Conservation (phyloP, 768 basidiomycete species). For the Pseudohyphozyma bogoriensis region DNA sequence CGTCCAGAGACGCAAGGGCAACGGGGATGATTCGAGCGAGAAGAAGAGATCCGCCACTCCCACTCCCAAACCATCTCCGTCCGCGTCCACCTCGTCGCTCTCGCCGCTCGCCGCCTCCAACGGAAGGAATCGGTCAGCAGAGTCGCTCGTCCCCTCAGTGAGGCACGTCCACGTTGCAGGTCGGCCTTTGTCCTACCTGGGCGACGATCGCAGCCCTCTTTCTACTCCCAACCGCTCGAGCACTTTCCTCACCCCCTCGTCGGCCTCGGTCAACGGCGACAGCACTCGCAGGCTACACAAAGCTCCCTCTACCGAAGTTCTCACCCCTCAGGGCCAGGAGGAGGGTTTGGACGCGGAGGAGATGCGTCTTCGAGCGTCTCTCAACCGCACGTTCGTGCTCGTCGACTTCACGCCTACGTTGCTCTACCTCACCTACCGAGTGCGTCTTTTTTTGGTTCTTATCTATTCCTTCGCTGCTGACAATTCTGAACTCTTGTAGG, state of each 20-base stretch:
- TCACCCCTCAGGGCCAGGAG: conserved; percentile 7
- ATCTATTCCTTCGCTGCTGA: neutral
- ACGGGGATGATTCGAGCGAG: neutral
- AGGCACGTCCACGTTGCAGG: neutral
- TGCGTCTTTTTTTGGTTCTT: conserved; percentile 22
- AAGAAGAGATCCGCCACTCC: neutral
- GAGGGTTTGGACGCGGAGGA: conserved; percentile 36
- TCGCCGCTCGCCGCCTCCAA: conserved; percentile 34
- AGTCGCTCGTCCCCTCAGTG: conserved; percentile 8
- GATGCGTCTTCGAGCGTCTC: conserved; percentile 55
- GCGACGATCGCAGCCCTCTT: neutral
- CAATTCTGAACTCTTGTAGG: conserved; percentile 8
- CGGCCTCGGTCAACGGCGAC: conserved; percentile 5
- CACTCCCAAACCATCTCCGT: neutral
- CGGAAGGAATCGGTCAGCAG: conserved; percentile 34
- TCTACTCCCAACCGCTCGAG: neutral
- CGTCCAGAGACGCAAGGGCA: conserved; percentile 30
- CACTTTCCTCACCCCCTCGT: conserved; percentile 7
- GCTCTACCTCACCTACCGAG: conserved; percentile 28
- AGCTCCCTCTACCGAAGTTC: conserved; percentile 15
- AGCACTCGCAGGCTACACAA: conserved; percentile 8
- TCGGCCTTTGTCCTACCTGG: neutral
- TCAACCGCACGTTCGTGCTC: conserved; percentile 66
- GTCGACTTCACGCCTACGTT: conserved; percentile 50
- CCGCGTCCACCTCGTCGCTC: neutral